Percentiles rank a stretch among this genome's conserved stretches.
These are phyloP conservation scores for Nicotiana noctiflora DNA, from an alignment of 257 asterid species.

Conservation along the genomic window DNA sequence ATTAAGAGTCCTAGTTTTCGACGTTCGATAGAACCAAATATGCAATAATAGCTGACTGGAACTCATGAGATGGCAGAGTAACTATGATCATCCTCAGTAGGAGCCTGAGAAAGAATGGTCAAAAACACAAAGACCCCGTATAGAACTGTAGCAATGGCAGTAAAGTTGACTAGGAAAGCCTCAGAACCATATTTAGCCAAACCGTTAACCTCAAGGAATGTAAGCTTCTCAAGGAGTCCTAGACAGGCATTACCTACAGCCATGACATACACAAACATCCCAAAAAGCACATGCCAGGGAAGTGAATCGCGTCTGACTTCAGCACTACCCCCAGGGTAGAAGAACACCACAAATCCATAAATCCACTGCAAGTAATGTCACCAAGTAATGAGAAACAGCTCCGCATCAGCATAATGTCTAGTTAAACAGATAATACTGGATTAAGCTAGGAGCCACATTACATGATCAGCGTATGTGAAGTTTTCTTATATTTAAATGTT, in stretches of 20 bases:
- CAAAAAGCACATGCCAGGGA: constrained; percentile 90
- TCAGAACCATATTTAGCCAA: constrained; percentile 71
- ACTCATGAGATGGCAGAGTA: constrained; percentile 48
- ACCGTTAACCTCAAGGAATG: constrained; percentile 72
- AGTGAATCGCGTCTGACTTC: constrained; percentile 58
- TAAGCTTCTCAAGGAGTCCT: constrained; percentile 89
- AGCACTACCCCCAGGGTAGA: constrained; percentile 85
- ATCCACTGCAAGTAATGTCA: constrained; percentile 63
- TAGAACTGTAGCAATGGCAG: constrained; percentile 71
- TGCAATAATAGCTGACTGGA: not conserved
- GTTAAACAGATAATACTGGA: not conserved
- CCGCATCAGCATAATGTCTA: not conserved
- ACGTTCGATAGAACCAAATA: not conserved
- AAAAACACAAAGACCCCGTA: constrained; percentile 72
- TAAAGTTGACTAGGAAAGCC: constrained; percentile 84
- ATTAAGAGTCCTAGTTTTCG: not conserved
- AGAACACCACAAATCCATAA: constrained; percentile 74
- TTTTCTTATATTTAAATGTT: not conserved
- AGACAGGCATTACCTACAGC: constrained; percentile 63
- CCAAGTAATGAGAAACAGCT: not conserved
- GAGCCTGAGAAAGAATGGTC: constrained; percentile 53
- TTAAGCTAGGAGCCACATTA: not conserved
- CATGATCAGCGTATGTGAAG: not conserved
- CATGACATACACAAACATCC: constrained; percentile 48
- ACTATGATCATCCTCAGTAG: constrained; percentile 49